These are phyloP conservation scores for Collybia nuda DNA, from an alignment of 768 basidiomycete genomes.

Conservation along the genomic window DNA sequence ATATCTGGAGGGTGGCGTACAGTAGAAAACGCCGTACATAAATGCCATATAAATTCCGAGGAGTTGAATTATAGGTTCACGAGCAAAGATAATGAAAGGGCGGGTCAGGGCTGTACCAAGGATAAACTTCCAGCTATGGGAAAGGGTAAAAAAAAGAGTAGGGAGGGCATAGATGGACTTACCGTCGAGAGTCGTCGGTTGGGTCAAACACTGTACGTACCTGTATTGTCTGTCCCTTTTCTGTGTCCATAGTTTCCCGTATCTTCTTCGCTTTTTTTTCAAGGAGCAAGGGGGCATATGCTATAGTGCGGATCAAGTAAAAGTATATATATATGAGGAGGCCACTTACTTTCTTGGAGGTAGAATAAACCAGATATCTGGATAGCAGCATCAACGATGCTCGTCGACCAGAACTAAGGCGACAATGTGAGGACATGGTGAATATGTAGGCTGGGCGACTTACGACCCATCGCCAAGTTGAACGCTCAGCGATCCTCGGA, in stretches of 20 bases:
- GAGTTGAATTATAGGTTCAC: slow-evolving; percentile 68
- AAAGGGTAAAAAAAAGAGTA: neutral
- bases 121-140: slow-evolving; percentile 51
- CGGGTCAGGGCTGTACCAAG: slow-evolving; percentile 55
- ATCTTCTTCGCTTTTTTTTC: slow-evolving; percentile 52
- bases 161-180: slow-evolving; percentile 16
- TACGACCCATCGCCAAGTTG: slow-evolving; percentile 76
- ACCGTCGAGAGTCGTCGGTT: slow-evolving; percentile 38
- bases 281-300: slow-evolving; percentile 42
- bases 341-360: slow-evolving; percentile 59
- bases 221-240: slow-evolving; percentile 36
- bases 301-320: slow-evolving; percentile 21
- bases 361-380: slow-evolving; percentile 56
- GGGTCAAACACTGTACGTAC: slow-evolving; percentile 51
- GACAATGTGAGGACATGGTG: neutral
- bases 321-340: neutral
- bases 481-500: slow-evolving; percentile 51
- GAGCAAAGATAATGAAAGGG: slow-evolving; percentile 63
- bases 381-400: slow-evolving; percentile 51
- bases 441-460: slow-evolving; percentile 15
- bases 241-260: slow-evolving; percentile 41
- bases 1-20: slow-evolving; percentile 30
- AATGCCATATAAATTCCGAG: slow-evolving; percentile 71
- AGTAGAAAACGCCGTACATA: slow-evolving; percentile 61
- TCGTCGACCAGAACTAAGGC: slow-evolving; percentile 64